Conservation (phyloP, 768 basidiomycete species). For the Thelephora ganbajun region DNA sequence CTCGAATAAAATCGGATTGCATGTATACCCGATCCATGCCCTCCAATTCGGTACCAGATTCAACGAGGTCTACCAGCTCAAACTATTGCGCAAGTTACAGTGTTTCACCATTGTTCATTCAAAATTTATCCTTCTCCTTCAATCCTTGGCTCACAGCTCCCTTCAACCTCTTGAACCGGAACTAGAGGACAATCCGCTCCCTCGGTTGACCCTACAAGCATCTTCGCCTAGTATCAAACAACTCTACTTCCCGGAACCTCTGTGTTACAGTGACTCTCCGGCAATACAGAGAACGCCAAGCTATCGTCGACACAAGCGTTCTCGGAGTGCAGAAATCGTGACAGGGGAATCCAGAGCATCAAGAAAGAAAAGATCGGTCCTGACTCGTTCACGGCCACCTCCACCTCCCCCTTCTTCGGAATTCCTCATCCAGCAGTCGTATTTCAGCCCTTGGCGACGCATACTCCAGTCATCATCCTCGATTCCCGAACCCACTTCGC, state of each 20-base stretch:
- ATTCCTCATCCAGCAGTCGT: slow-evolving; percentile 31
- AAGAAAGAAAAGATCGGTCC: slow-evolving; percentile 20
- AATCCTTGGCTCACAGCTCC: slow-evolving; percentile 58
- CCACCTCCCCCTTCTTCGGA: slow-evolving; percentile 33
- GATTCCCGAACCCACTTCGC: slow-evolving; percentile 19
- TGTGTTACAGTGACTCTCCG: slow-evolving; percentile 29
- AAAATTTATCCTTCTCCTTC: slow-evolving; percentile 59
- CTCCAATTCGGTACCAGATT: slow-evolving; percentile 27
- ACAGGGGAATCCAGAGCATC: slow-evolving; percentile 3
- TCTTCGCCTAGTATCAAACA: slow-evolving; percentile 28
- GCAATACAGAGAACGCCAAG: slow-evolving; percentile 1
- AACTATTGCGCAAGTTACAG: slow-evolving; percentile 23
- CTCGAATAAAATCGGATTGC: slow-evolving; percentile 50
- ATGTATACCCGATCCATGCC: slow-evolving; percentile 59
- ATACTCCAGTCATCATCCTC: slow-evolving; percentile 17
- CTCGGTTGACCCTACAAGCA: slow-evolving; percentile 18
- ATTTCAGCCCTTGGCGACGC: slow-evolving; percentile 37
- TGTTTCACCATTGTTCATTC: slow-evolving; percentile 51
- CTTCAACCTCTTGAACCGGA: slow-evolving; percentile 29
- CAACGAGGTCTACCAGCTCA: slow-evolving; percentile 15
- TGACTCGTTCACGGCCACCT: slow-evolving; percentile 18
- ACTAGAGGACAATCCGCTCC: slow-evolving; percentile 24
- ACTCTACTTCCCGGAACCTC: slow-evolving; percentile 62
- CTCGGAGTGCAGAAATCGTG: background rate
- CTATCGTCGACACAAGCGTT: background rate